Percentiles rank a stretch among this genome's conserved stretches.
Evolutionary conservation across 768 basidiomycete genomes (phyloP).

Genomic region (Hysterangium stoloniferum): DNA sequence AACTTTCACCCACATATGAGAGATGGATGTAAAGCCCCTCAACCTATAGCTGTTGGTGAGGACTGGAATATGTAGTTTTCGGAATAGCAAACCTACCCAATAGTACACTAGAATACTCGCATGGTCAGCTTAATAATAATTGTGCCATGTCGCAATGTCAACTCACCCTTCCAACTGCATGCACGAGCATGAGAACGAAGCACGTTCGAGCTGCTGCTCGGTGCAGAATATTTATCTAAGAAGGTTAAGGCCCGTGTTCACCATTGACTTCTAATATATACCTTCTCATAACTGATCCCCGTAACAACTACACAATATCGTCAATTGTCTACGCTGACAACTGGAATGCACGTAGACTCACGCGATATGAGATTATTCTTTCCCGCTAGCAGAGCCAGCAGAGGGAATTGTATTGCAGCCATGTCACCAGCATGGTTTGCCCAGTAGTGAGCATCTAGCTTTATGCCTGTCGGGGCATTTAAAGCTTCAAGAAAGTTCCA

Average conservation of each 20-base stretch:
- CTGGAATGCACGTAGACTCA: slow-evolving; percentile 18
- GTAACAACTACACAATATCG: slow-evolving; percentile 32
- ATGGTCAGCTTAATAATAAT: background rate
- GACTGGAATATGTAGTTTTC: background rate
- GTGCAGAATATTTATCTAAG: slow-evolving; percentile 38
- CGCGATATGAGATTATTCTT: slow-evolving; percentile 54
- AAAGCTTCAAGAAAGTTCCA: background rate
- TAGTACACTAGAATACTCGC: slow-evolving; percentile 16
- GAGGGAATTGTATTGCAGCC: slow-evolving; percentile 31
- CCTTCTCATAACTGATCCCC: slow-evolving; percentile 48
- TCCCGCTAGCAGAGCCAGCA: slow-evolving; percentile 46
- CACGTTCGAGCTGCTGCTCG: slow-evolving; percentile 36
- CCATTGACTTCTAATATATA: slow-evolving; percentile 12
- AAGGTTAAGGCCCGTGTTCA: background rate
- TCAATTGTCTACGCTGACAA: background rate
- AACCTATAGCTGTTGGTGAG: background rate
- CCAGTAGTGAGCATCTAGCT: slow-evolving; percentile 5
- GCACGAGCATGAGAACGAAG: slow-evolving; percentile 38
- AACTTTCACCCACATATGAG: background rate
- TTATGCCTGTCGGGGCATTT: slow-evolving; percentile 1
- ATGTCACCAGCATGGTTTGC: slow-evolving; percentile 2
- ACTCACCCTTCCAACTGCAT: slow-evolving; percentile 26
- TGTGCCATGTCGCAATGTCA: background rate
- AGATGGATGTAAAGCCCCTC: background rate
- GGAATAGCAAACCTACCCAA: slow-evolving; percentile 19